Evolutionary conservation across 768 basidiomycete species (phyloP).

Genomic region (Leccinum aurantiacum): DNA sequence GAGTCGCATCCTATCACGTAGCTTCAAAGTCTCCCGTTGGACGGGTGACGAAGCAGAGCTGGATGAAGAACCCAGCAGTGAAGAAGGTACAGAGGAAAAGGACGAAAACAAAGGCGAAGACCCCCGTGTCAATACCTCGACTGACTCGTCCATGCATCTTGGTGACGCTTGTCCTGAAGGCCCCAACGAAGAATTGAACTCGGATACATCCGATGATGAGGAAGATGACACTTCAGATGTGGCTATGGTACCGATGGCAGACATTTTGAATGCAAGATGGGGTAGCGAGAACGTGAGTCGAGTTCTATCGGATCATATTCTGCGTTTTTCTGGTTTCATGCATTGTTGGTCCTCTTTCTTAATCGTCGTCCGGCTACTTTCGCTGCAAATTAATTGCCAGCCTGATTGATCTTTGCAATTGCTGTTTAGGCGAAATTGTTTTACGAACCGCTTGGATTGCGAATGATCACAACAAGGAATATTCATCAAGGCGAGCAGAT

Average conservation of each 20-base stretch:
- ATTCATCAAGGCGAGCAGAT: conserved; percentile 86
- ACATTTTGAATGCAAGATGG: conserved; percentile 90
- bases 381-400: too few species aligned
- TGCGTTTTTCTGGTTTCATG: neutral
- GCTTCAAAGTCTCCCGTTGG: conserved; percentile 79
- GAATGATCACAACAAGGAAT: conserved; percentile 76
- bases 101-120: too few species aligned
- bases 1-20: conserved; percentile 87
- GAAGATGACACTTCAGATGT: conserved; percentile 54
- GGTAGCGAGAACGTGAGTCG: conserved; percentile 78
- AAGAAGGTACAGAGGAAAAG: conserved; percentile 34
- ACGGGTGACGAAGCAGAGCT: conserved; percentile 34
- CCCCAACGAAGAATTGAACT: too few species aligned
- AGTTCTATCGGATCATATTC: neutral
- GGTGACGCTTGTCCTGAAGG: too few species aligned
- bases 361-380: neutral
- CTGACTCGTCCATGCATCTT: too few species aligned
- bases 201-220: too few species aligned
- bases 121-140: too few species aligned
- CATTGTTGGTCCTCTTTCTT: neutral
- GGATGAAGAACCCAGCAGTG: conserved; percentile 11
- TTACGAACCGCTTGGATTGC: conserved; percentile 66
- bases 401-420: neutral
- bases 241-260: conserved; percentile 95
- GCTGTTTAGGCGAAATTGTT: conserved; percentile 74